Conservation (phyloP, 2,329 filamentous ascomycete species). For the Arthroderma sp. region DNA sequence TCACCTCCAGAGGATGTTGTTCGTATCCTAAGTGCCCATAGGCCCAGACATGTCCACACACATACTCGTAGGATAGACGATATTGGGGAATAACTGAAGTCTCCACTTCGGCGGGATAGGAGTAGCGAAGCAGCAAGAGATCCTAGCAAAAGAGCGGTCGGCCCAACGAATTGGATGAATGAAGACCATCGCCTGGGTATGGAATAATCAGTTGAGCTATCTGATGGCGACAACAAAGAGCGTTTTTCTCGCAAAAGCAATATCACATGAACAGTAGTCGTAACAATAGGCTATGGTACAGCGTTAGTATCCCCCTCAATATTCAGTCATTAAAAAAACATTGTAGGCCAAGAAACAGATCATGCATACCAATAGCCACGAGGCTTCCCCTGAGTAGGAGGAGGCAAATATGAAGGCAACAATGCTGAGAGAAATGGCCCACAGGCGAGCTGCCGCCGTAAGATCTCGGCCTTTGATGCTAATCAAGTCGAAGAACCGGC, state of each 20-base stretch:
- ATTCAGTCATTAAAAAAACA: neutral
- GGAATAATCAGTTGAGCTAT: neutral
- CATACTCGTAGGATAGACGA: neutral
- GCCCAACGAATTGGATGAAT: neutral
- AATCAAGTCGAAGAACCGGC: neutral
- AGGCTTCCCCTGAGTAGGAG: neutral
- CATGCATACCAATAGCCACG: slow-evolving; percentile 2
- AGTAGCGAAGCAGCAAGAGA: neutral
- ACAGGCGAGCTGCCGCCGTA: neutral
- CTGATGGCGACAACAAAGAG: neutral
- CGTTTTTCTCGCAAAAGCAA: slow-evolving; percentile 4
- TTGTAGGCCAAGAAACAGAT: neutral
- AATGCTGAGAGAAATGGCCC: neutral
- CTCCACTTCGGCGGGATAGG: slow-evolving; percentile 1
- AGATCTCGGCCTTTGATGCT: neutral
- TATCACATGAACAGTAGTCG: neutral
- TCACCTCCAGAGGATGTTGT: neutral
- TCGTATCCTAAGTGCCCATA: neutral
- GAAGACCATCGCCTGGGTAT: slow-evolving; percentile 1
- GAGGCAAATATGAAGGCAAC: slow-evolving; percentile 1
- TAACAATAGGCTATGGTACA: neutral
- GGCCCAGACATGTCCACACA: neutral
- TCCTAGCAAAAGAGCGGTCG: neutral
- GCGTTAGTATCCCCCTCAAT: neutral
- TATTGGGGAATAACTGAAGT: neutral